Evolutionary conservation across 371 early-diverging fungal species (phyloP), one percentile per base, ranked within the genome.

Genomic region (Mucor racemosus): DNA sequence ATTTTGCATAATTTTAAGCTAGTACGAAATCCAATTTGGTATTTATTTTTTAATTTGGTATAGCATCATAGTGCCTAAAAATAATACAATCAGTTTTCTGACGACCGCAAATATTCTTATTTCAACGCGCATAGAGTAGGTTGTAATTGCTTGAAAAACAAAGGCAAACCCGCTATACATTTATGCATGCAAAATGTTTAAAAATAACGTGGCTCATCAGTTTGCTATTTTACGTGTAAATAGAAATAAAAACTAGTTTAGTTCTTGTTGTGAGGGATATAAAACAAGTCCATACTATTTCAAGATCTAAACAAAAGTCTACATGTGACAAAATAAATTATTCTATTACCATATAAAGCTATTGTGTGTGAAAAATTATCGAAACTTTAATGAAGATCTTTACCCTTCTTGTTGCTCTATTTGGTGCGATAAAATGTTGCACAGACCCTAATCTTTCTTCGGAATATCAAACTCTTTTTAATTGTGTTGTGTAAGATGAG

Each of bases 361-460:
- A 48, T 48, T 48, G 48, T 48, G 48, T 48, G 42, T 42, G 42
- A 42, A 42, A 42, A 15, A 42, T 42, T 42, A 42, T 42, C 42
- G 42, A 42, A 42, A 42, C 42, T 15, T 42, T 42, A 42, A 42
- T 10, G 21, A 48, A 48, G 48, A 48, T 48, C 48, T 7, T 48
- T 48, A 7, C 42, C 9, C 48, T 48, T 48, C 21, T 48, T 48
- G 48, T 48, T 48, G 48, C 9, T 42, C 48, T 19, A 48, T 8
- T 21, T 48, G 48, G 15, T 3, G 48, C 9, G 7, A 9, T 48
- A 48, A 10, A 9, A 48, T 19, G 48, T 48, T 48, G 17, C 48
- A 48, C 48, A 48, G 48, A 48, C 48, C 48, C 48, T 48, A 48
- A 48, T 19, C 48, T 48, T 48, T 48, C 48, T 48, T 48, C 21